Percentiles rank a stretch among this genome's conserved stretches.
Evolutionary conservation across 257 asterid species (phyloP).

Genomic region (Dorcoceras hygrometricum): DNA sequence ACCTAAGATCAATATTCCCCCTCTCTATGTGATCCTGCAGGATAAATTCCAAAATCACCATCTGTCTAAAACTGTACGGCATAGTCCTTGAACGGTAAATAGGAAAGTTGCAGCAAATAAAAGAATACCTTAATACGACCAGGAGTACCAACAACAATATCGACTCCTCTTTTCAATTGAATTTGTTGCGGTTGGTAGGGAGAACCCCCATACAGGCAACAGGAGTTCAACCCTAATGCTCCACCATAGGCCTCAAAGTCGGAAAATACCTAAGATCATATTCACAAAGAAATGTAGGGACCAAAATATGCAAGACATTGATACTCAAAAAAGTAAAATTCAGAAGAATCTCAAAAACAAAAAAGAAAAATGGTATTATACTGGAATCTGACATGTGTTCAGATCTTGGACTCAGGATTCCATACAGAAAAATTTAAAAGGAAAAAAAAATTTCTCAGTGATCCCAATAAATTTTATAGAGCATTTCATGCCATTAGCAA

Average conservation of each 20-base stretch:
- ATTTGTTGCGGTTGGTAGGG: constrained; percentile 58
- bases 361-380: no score
- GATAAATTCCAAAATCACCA: constrained; percentile 15
- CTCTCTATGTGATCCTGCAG: constrained; percentile 83
- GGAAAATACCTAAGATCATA: constrained; percentile 48
- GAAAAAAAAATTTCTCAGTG: neutral
- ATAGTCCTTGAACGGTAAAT: neutral
- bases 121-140: constrained; percentile 80
- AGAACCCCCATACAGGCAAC: constrained; percentile 88
- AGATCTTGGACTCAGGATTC: neutral
- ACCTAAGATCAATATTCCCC: constrained; percentile 72
- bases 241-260: constrained; percentile 83
- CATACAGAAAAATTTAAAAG: no score
- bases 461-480: neutral
- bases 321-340: neutral
- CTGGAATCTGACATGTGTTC: neutral
- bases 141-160: constrained; percentile 83
- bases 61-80: neutral
- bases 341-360: neutral
- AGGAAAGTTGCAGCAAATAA: neutral
- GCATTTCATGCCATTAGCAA: neutral
- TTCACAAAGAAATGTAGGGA: neutral
- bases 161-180: constrained; percentile 78
- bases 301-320: neutral
- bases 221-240: constrained; percentile 64